Base-by-base conservation (phyloP, 768 basidiomycete genomes). In the Trametopsis cervina region DNA sequence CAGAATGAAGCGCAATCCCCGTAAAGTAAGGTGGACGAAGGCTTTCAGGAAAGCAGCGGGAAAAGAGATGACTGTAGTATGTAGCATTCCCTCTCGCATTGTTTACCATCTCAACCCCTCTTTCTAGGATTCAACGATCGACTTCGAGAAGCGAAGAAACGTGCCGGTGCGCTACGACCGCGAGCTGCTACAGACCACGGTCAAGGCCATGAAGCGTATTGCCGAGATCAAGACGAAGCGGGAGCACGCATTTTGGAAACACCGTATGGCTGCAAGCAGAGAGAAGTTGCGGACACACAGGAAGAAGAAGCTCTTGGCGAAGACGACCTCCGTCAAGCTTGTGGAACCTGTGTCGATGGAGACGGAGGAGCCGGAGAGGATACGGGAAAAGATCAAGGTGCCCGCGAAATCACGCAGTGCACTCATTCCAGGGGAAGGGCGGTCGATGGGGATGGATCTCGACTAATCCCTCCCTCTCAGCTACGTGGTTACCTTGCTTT, bases 1-100 rank as follows among this genome's bases (percentile, higher is more conserved):
- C 4, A 94, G 92, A 69, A 97, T 98, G 96, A 98, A 98, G 74
- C 87, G 96, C 33, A 99, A 98, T 70, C 96, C 96, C 39, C 84
- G 96, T 52, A 99, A 99, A 69, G 94, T 99, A 29, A 76, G 90
- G 58, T 99, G 96, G 96, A 99, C 96, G 39, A 99, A 99, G 68
- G 96, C 96, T 18, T 99, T 99, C 77, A 80, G 96, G 55, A 95
- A 92, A 68, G 93, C 96, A 17, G 89, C 94, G 43, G 96, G 96
- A 44, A 99, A 98, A 71, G 96, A 99, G 72, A 99, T 99, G 96
- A 94, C 89, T 4, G 87, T 99, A 60, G 94, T 94, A 62, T 64
- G 87, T 69, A 12, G 46, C n/a, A 2, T 22, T 22, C 11, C 29
- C 43, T 9, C 44, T 9, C 27, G 39, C 22, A 12, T 20, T 2